These are phyloP conservation scores for Waitea zeae DNA, from an alignment of 1,284 basidiomycete species.

Conservation along the genomic window DNA sequence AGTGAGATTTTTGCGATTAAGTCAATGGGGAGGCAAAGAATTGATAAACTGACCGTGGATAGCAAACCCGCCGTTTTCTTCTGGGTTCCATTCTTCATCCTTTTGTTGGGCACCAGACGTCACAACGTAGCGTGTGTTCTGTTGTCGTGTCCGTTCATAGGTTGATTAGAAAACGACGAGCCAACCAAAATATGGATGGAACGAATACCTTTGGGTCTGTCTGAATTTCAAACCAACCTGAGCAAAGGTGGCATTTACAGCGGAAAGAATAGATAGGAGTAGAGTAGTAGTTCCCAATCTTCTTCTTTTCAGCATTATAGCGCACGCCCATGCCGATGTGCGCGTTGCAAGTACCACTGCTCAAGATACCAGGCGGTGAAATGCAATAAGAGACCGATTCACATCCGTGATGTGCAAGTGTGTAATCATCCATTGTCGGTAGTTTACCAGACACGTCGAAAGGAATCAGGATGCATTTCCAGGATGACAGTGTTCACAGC, in stretches of 20 bases:
- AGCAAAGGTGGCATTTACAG: slow-evolving; percentile 94
- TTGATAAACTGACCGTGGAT: slow-evolving; percentile 41
- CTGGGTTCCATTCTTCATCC: slow-evolving; percentile 91
- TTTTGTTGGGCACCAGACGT: slow-evolving; percentile 80
- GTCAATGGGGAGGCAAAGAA: not conserved
- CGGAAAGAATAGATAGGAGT: slow-evolving; percentile 91
- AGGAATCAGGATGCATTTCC: too few relatives aligned
- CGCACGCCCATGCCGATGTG: slow-evolving; percentile 96
- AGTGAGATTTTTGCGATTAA: too few relatives aligned
- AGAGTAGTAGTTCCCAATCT: slow-evolving; percentile 88
- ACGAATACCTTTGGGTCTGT: slow-evolving; percentile 91
- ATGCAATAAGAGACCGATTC: too few relatives aligned
- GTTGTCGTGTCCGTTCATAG: slow-evolving; percentile 2
- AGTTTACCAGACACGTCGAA: too few relatives aligned
- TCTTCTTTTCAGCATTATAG: slow-evolving; percentile 97
- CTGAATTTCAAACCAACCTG: slow-evolving; percentile 89
- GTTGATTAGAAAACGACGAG: not conserved
- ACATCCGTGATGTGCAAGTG: not conserved
- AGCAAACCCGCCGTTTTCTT: slow-evolving; percentile 87
- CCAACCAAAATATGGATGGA: too few relatives aligned
- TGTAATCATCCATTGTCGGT: too few relatives aligned
- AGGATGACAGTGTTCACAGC: too few relatives aligned
- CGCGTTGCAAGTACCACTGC: slow-evolving; percentile 74
- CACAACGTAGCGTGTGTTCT: slow-evolving; percentile 95
- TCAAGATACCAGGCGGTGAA: not conserved